Evolutionary conservation across 192 early-diverging fungal genomes (phyloP).

Genomic region (Rhizophagus sp.): DNA sequence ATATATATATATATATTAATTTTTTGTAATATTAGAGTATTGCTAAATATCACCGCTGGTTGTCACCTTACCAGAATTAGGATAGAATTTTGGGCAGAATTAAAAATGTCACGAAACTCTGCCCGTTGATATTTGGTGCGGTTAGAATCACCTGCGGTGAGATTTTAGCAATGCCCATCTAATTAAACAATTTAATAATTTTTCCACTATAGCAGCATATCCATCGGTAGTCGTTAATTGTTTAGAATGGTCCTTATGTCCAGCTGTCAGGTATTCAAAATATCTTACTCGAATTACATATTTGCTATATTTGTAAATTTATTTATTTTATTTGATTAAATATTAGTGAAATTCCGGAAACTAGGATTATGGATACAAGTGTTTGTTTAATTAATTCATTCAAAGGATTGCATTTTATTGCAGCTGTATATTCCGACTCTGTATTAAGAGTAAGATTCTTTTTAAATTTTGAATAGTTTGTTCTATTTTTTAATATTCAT

Average conservation of each 20-base stretch:
- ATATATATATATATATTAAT: not conserved
- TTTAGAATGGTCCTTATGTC: slow-evolving; percentile 48
- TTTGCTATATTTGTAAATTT: too few species aligned
- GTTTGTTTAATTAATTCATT: slow-evolving; percentile 38
- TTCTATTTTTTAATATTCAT: too few species aligned
- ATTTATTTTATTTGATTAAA: not conserved
- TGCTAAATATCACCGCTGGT: too few species aligned
- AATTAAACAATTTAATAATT: too few species aligned
- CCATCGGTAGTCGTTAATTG: slow-evolving; percentile 41
- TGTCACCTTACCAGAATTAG: too few species aligned
- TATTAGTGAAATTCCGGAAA: slow-evolving; percentile 57
- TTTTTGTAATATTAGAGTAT: too few species aligned
- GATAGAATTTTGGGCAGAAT: too few species aligned
- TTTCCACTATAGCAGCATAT: slow-evolving; percentile 10
- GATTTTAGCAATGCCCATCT: too few species aligned
- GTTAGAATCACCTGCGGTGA: too few species aligned
- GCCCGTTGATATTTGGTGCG: too few species aligned
- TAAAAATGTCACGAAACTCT: too few species aligned
- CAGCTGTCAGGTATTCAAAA: slow-evolving; percentile 38
- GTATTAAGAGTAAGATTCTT: slow-evolving; percentile 46
- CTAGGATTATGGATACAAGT: slow-evolving; percentile 76
- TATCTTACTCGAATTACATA: too few species aligned
- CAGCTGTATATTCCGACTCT: slow-evolving; percentile 75
- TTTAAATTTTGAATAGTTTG: not conserved
- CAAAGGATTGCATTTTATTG: slow-evolving; percentile 52